Conservation (phyloP, 2,329 filamentous ascomycete species). For the Polytolypa hystricis region DNA sequence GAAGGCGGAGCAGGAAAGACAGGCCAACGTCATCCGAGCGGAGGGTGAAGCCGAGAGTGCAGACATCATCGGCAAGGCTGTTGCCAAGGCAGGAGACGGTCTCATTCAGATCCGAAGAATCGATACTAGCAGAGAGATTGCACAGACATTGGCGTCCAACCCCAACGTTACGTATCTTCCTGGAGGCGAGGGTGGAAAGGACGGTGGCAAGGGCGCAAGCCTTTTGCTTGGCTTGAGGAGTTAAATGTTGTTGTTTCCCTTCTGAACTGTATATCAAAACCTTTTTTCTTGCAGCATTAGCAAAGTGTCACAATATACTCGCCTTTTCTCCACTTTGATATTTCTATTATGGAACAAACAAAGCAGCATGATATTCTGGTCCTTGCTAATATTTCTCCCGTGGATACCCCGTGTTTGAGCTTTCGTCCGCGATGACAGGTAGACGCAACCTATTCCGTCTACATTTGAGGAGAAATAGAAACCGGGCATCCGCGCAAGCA, state of each 20-base stretch:
- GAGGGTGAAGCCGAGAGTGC: constrained; percentile 97
- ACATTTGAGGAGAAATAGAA: too few relatives aligned
- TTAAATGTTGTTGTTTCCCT: constrained; percentile 1
- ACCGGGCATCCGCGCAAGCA: too few relatives aligned
- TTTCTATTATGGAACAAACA: too few relatives aligned
- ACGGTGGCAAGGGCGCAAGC: constrained; percentile 52
- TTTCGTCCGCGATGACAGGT: too few relatives aligned
- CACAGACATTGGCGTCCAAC: constrained; percentile 75
- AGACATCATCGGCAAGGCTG: constrained; percentile 87
- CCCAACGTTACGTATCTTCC: constrained; percentile 95
- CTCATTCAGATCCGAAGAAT: constrained; percentile 94
- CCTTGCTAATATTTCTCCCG: too few relatives aligned
- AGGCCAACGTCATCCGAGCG: constrained; percentile 95
- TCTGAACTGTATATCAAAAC: constrained; percentile 3
- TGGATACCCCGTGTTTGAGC: too few relatives aligned
- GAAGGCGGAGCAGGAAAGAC: constrained; percentile 95
- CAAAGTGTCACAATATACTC: constrained; percentile 4
- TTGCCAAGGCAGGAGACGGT: constrained; percentile 85
- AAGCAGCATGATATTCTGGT: too few relatives aligned
- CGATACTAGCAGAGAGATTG: constrained; percentile 93
- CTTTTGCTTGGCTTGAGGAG: constrained; percentile 56
- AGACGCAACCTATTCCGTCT: too few relatives aligned
- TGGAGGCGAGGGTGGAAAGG: constrained; percentile 48
- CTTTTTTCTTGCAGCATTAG: not conserved
- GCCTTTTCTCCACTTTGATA: constrained; percentile 4